Base-by-base conservation (phyloP, 2,329 filamentous ascomycete genomes). In the Fusarium praegraminearum region DNA sequence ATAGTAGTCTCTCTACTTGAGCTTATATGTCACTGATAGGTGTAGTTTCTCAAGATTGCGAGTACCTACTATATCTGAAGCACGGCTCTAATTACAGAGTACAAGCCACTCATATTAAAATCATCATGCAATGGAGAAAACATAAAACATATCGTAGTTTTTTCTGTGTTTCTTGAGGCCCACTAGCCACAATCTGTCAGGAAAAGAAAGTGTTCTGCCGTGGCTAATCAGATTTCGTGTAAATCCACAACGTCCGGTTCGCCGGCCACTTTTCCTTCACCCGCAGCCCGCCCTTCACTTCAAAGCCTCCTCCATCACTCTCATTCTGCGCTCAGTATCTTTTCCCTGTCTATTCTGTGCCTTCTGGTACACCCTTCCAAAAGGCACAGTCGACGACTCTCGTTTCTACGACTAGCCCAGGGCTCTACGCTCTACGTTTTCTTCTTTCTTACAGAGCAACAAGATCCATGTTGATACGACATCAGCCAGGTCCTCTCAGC, bases 181-280 rank as follows among this genome's bases (percentile, higher is more conserved):
- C 53, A 65, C 43, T 36, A 65, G 62, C 62, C 62, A 65, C 62
- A 49, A n/a, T 5, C 13, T 57, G 45, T 35, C 28, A 28, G 30
- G 36, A 24, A 44, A 65, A 26, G 36, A 28, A 36, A 51, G 16
- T 52, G 44, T 45, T 28, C 38, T 45, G 40, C 22, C 60, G 62
- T 65, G 62, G 62, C 62, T 66, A 20, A 26, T n/a, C 32, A 51
- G 35, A n/a, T 33, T 40, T 24, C 33, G 54, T 66, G 47, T 66
- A 71, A 73, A 70, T 73, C 71, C 62, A 73, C 45, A 58, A 54
- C 50, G 54, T 49, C 70, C 57, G 59, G 71, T 73, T 73, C 71
- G 71, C 65, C 68, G 68, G 62, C 65, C 65, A 73, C 68, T 64
- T 73, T 73, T 73, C 57, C 67, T 59, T 65, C 67, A 43, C 53